These are phyloP conservation scores for Tylopilus vinaceipallidus DNA, from an alignment of 768 basidiomycete species.

Conservation along the genomic window DNA sequence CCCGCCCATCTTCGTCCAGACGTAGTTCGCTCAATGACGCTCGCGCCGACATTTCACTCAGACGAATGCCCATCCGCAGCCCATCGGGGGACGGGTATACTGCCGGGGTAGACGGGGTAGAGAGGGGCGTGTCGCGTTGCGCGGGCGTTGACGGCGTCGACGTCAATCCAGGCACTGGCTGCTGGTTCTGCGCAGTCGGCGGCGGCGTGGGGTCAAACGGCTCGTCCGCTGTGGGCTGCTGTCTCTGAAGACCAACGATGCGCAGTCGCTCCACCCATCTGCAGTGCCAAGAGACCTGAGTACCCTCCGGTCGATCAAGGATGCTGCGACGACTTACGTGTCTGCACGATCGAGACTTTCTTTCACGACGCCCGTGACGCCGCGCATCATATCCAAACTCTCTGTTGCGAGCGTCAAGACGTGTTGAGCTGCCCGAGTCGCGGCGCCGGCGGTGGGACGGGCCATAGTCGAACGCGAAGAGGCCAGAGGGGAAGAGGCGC, in stretches of 20 bases:
- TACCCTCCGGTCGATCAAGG: too few species aligned
- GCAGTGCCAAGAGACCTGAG: neutral
- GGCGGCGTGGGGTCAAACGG: constrained; percentile 9
- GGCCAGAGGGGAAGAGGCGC: constrained; percentile 32
- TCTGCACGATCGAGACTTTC: constrained; percentile 88
- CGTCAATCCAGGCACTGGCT: constrained; percentile 29
- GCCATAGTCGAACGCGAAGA: constrained; percentile 24
- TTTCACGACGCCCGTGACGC: constrained; percentile 83
- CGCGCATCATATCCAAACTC: constrained; percentile 89
- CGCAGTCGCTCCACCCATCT: constrained; percentile 86
- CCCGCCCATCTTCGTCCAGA: constrained; percentile 20
- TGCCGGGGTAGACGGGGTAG: constrained; percentile 30
- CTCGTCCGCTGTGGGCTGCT: constrained; percentile 26
- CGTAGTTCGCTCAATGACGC: constrained; percentile 31
- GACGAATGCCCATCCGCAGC: constrained; percentile 23
- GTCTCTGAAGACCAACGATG: constrained; percentile 72
- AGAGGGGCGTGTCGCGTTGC: constrained; percentile 24
- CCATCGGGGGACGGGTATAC: constrained; percentile 27
- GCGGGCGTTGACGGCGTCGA: constrained; percentile 33
- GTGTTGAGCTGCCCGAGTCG: constrained; percentile 73
- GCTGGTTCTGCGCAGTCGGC: constrained; percentile 7
- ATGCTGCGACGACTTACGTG: constrained; percentile 51
- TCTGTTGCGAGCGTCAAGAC: constrained; percentile 85
- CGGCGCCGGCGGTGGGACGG: constrained; percentile 47
- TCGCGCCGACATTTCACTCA: constrained; percentile 28